Base-by-base conservation (phyloP, 169 alveolate genomes). In the Plasmodium gallinaceum region DNA sequence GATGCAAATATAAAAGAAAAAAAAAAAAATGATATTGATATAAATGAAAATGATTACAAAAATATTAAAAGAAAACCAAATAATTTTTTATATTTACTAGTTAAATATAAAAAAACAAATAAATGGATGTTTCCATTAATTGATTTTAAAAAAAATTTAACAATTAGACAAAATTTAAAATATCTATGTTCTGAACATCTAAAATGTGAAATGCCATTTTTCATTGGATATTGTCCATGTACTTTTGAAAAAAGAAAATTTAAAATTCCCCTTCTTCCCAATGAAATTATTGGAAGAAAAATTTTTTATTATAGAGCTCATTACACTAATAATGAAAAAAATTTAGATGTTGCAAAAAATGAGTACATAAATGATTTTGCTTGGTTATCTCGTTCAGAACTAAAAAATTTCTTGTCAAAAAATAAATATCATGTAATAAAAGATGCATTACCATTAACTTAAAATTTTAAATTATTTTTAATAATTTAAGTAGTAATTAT, bases 241-340 rank as follows among this genome's bases (percentile, higher is more conserved):
- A 83, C 86, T 7, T 83, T 57, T 70, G 91, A 83, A 68, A 83
- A 83, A 83, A 83, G 91, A 32, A 83, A 83, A 83, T 83, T 57
- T 69, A 83, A 66, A 58, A 39, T 24, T n/a, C 91, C 91, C 8
- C 60, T 83, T 68, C 7, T 62, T 14, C 26, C n/a, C 14, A 83
- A 83, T 37, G 91, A 83, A 83, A 83, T 83, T 83, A 69, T 83
- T 16, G 91, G 91, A 18, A 83, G 91, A 42, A 83, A 93, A 94
- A 75, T 94, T 24, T 94, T 94, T 88, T 94, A 94, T 72, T 94
- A 88, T 57, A 74, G 96, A 52, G 96, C 96, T 16, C 87, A 94
- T 54, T 94, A 83, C 20, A 71, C 74, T 20, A 57, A 90, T 51
- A 83, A 92, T 14, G 89, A 88, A 20, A 52, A 54, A n/a, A 88